phyloP scores from a whole-genome alignment of 1,139 yeast species.

The Candida labiduridarum region DNA sequence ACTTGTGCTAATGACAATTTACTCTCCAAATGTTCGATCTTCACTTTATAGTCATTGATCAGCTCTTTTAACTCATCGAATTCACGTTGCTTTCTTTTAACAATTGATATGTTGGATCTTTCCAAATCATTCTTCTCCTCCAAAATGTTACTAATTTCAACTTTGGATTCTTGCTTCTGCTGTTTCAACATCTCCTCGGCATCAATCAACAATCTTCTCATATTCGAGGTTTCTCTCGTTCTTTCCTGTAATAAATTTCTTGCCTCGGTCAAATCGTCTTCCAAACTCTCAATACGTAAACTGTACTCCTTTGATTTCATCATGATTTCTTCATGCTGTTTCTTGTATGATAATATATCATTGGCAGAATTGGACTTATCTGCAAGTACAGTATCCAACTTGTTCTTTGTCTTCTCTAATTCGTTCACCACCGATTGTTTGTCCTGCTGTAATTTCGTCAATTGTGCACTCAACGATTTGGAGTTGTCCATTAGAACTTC shows the following conservation, averaged over 20 bases:
- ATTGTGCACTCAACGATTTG: slow-evolving; percentile 33
- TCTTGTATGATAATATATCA: slow-evolving; percentile 60
- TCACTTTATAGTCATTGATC: slow-evolving; percentile 28
- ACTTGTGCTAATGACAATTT: slow-evolving; percentile 34
- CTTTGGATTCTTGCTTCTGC: slow-evolving; percentile 38
- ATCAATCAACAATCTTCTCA: slow-evolving; percentile 69
- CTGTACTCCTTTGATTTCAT: slow-evolving; percentile 69
- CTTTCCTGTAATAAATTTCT: slow-evolving; percentile 76
- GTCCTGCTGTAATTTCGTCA: slow-evolving; percentile 48
- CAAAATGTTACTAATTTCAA: slow-evolving; percentile 32
- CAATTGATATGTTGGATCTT: slow-evolving; percentile 48
- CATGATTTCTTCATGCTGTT: slow-evolving; percentile 76
- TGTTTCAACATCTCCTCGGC: slow-evolving; percentile 60
- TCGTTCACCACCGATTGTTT: slow-evolving; percentile 55
- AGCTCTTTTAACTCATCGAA: slow-evolving; percentile 44
- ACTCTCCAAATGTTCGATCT: slow-evolving; percentile 39
- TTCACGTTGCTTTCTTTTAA: slow-evolving; percentile 55
- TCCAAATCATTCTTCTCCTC: slow-evolving; percentile 68
- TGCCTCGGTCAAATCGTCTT: slow-evolving; percentile 79
- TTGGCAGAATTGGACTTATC: slow-evolving; percentile 52
- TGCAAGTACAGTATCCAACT: slow-evolving; percentile 50
- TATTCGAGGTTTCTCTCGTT: slow-evolving; percentile 72
- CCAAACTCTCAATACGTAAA: slow-evolving; percentile 63
- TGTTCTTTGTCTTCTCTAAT: slow-evolving; percentile 52
- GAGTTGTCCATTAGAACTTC: slow-evolving; percentile 40